phyloP scores from a whole-genome alignment of 2,329 filamentous ascomycete species.

The Aureobasidium melanogenum region DNA sequence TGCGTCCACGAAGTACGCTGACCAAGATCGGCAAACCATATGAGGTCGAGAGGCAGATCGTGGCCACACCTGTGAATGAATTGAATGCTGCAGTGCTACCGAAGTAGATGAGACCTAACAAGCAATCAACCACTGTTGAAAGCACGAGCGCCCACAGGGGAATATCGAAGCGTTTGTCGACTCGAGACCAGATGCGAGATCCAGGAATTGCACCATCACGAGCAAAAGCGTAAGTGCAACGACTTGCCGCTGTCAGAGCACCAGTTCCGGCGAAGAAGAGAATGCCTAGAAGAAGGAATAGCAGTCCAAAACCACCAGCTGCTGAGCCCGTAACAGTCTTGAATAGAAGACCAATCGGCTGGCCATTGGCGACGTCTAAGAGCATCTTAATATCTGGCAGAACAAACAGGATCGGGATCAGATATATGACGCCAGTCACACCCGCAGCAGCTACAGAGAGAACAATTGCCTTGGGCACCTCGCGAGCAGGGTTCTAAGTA shows the following conservation, averaged over 20 bases:
- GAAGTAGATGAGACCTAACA: slow-evolving; percentile 72
- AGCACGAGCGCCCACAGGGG: slow-evolving; percentile 62
- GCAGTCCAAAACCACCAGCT: slow-evolving; percentile 57
- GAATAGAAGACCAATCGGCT: slow-evolving; percentile 69
- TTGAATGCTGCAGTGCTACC: slow-evolving; percentile 69
- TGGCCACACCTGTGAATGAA: slow-evolving; percentile 71
- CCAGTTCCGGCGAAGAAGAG: slow-evolving; percentile 68
- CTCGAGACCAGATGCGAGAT: slow-evolving; percentile 3
- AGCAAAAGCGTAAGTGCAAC: slow-evolving; percentile 65
- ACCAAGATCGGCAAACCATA: slow-evolving; percentile 71
- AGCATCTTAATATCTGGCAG: slow-evolving; percentile 58
- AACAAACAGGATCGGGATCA: slow-evolving; percentile 69
- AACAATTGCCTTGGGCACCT: slow-evolving; percentile 64
- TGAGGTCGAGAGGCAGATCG: slow-evolving; percentile 66
- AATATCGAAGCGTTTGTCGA: slow-evolving; percentile 52
- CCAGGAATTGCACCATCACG: slow-evolving; percentile 64
- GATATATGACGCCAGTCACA: slow-evolving; percentile 56
- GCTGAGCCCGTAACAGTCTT: slow-evolving; percentile 65
- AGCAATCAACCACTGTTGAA: slow-evolving; percentile 58
- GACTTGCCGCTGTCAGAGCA: slow-evolving; percentile 62
- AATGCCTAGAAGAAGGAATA: slow-evolving; percentile 51
- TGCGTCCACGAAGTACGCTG: slow-evolving; percentile 57
- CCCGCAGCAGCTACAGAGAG: slow-evolving; percentile 59
- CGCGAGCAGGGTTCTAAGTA: slow-evolving; percentile 51
- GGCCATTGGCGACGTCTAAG: slow-evolving; percentile 58